These are phyloP conservation scores for Spergularia azorica DNA, from an alignment of 179 eudicot genomes.

Conservation along the genomic window DNA sequence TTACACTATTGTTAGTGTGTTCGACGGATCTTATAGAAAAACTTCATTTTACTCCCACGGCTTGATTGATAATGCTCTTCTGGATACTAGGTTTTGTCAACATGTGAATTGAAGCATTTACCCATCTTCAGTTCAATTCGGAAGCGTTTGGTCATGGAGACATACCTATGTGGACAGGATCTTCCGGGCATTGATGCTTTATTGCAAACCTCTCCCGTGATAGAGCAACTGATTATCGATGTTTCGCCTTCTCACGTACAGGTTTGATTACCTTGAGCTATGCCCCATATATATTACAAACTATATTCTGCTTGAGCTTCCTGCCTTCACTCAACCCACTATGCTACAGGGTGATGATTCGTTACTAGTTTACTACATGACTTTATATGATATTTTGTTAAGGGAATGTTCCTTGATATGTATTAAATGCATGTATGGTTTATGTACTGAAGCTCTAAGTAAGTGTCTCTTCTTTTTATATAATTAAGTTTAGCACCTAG, in stretches of 20 bases:
- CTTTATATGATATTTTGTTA: background rate
- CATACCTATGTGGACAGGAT: background rate
- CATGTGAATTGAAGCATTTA: background rate
- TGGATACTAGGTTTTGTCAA: slow-evolving; percentile 13
- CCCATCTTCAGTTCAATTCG: background rate
- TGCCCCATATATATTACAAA: background rate
- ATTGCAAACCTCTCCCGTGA: slow-evolving; percentile 2
- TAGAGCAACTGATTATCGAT: background rate
- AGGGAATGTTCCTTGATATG: background rate
- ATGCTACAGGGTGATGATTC: background rate
- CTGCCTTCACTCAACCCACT: background rate
- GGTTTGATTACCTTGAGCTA: background rate
- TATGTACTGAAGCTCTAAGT: background rate
- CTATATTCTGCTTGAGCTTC: background rate
- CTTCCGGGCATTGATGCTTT: slow-evolving; percentile 13
- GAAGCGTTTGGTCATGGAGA: slow-evolving; percentile 9
- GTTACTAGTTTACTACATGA: background rate
- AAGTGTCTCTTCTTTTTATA: background rate
- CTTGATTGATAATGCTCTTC: background rate
- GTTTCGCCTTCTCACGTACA: background rate
- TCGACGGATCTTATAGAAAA: background rate
- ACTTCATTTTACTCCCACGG: background rate
- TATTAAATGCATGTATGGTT: background rate
- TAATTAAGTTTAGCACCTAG: background rate
- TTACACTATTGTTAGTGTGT: background rate